Conservation (phyloP, 2,329 filamentous ascomycete genomes). For the Cylindrodendrum hubeiense region DNA sequence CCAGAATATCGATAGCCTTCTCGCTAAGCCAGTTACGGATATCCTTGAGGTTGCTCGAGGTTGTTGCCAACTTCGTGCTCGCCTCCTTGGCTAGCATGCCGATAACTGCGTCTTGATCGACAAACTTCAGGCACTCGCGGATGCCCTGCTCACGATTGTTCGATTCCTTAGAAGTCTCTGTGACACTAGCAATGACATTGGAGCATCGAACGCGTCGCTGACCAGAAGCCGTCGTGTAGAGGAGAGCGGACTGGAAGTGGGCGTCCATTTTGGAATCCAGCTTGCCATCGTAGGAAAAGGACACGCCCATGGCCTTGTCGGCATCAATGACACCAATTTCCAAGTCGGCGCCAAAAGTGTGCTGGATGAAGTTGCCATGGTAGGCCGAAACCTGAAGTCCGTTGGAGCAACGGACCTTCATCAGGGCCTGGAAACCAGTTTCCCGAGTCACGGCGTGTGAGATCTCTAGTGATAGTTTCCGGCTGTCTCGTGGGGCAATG, state of each 20-base stretch:
- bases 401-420: conserved; percentile 99
- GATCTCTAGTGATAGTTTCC: conserved; percentile 87
- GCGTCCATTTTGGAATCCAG: conserved; percentile 97
- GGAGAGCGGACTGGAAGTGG: conserved; percentile 94
- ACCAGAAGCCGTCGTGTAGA: conserved; percentile 93
- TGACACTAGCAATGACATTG: conserved; percentile 94
- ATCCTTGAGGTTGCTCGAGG: conserved; percentile 83
- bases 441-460: conserved; percentile 88
- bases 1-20: conserved; percentile 92
- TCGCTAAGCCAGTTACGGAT: conserved; percentile 87
- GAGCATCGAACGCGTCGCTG: conserved; percentile 92
- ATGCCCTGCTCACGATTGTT: conserved; percentile 64
- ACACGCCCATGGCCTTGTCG: conserved; percentile 92
- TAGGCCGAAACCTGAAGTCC: conserved; percentile 94
- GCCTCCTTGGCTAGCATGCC: conserved; percentile 93
- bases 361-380: conserved; percentile 95
- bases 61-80: conserved; percentile 81
- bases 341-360: conserved; percentile 93
- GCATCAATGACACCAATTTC: conserved; percentile 93
- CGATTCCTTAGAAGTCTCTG: conserved; percentile 68
- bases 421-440: conserved; percentile 93
- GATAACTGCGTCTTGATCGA: conserved; percentile 95
- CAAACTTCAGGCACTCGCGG: conserved; percentile 88
- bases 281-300: conserved; percentile 96
- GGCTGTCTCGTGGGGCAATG: conserved; percentile 84